These are phyloP conservation scores for Aurinia saxatilis DNA, from an alignment of 345 rosid genomes.

Conservation along the genomic window DNA sequence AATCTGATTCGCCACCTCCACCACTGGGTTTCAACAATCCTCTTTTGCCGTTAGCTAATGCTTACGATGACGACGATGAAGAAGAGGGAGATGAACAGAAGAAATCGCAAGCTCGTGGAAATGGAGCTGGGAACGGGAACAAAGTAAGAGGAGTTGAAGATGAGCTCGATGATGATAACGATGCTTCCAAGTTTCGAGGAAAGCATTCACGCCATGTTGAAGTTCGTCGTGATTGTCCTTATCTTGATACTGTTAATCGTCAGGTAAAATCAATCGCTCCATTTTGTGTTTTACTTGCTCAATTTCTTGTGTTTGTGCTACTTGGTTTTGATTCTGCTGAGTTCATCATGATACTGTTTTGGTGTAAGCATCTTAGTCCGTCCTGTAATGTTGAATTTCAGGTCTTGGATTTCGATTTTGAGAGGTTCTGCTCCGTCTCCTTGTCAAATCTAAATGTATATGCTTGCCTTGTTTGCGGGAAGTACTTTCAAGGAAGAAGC, in stretches of 20 bases:
- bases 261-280: constrained; percentile 69
- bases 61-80: constrained; percentile 65
- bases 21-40: constrained; percentile 52
- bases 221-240: constrained; percentile 91
- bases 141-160: constrained; percentile 17
- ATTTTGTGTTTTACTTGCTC: no score
- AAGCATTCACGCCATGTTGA: constrained; percentile 50
- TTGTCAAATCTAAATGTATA: constrained; percentile 81
- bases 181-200: constrained; percentile 22
- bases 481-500: constrained; percentile 95
- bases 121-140: constrained; percentile 20
- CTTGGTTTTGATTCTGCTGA: background rate
- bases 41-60: constrained; percentile 51
- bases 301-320: background rate
- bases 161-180: constrained; percentile 34
- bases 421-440: constrained; percentile 92
- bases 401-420: constrained; percentile 98
- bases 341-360: background rate
- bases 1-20: constrained; percentile 31
- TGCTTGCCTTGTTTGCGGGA: constrained; percentile 95
- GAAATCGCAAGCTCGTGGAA: background rate
- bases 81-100: constrained; percentile 39
- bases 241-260: constrained; percentile 97
- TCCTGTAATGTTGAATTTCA: constrained; percentile 18
- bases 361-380: background rate